A percentile compares a stretch with the other conserved stretches of the same genome.
Evolutionary conservation across 148 eudicot genomes (phyloP).

Genomic region (Rhododendron ferrugineum): DNA sequence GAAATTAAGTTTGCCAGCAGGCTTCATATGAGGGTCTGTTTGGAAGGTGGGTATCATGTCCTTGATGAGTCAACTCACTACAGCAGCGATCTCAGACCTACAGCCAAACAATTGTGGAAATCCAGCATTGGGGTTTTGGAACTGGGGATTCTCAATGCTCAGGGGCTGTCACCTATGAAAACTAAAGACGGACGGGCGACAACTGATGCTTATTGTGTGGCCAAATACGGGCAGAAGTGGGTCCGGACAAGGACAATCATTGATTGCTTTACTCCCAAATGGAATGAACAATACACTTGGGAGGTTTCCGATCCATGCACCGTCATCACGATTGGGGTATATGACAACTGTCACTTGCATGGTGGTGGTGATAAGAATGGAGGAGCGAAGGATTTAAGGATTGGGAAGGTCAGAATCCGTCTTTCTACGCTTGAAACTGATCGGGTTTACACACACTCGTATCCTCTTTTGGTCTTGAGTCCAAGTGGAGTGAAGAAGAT

Average conservation of each 20-base stretch:
- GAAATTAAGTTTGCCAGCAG: conserved; percentile 30
- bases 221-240: conserved; percentile 40
- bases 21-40: conserved; percentile 30
- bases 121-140: conserved; percentile 32
- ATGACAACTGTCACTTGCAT: conserved; percentile 36
- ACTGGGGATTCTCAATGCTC: conserved; percentile 32
- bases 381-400: conserved; percentile 20
- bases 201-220: conserved; percentile 40
- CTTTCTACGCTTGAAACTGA: conserved; percentile 35
- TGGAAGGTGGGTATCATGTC: conserved; percentile 45
- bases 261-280: conserved; percentile 25
- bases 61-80: conserved; percentile 36
- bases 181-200: conserved; percentile 26
- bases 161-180: conserved; percentile 38
- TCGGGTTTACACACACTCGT: conserved; percentile 28
- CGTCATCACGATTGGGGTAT: conserved; percentile 31
- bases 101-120: conserved; percentile 36
- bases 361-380: conserved; percentile 14
- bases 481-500: conserved; percentile 35
- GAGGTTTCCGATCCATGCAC: conserved; percentile 40
- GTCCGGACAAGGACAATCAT: conserved; percentile 30
- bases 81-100: conserved; percentile 36
- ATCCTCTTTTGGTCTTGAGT: conserved; percentile 31
- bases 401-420: conserved; percentile 38
- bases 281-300: conserved; percentile 42